Evolutionary conservation across 352 stramenopile genomes (phyloP).

Genomic region (Pythium dissotocum): DNA sequence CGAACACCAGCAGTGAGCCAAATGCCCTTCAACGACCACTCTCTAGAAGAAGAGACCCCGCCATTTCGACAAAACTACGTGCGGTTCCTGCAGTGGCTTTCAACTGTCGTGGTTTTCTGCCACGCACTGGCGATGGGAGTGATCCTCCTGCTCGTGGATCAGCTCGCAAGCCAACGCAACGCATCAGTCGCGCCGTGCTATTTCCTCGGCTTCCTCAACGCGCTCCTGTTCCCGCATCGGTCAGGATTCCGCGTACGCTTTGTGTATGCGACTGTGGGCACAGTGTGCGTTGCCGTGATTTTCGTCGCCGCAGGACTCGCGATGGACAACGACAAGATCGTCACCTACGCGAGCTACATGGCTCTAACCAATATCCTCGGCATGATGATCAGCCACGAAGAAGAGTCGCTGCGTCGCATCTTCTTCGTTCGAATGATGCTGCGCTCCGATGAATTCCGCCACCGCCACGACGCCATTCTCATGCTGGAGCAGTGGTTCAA

Average conservation of each 20-base stretch:
- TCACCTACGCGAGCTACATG: slow-evolving; percentile 36
- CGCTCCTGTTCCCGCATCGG: slow-evolving; percentile 44
- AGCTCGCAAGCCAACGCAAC: slow-evolving; percentile 26
- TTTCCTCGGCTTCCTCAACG: slow-evolving; percentile 46
- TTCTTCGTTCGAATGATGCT: slow-evolving; percentile 50
- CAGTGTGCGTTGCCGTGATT: slow-evolving; percentile 17
- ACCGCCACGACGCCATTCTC: slow-evolving; percentile 33
- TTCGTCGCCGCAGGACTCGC: slow-evolving; percentile 17
- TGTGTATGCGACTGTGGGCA: slow-evolving; percentile 33
- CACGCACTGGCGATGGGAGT: slow-evolving; percentile 38
- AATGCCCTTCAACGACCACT: neutral
- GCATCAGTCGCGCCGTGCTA: slow-evolving; percentile 39
- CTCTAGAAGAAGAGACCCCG: neutral
- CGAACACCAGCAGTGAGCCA: neutral
- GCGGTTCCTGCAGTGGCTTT: slow-evolving; percentile 32
- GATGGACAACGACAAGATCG: slow-evolving; percentile 22
- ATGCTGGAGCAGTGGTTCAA: slow-evolving; percentile 33
- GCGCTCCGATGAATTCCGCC: slow-evolving; percentile 38
- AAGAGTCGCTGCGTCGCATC: slow-evolving; percentile 46
- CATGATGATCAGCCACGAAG: slow-evolving; percentile 49
- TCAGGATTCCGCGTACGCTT: slow-evolving; percentile 48
- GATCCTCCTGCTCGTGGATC: slow-evolving; percentile 40
- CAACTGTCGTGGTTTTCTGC: slow-evolving; percentile 33
- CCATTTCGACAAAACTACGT: slow-evolving; percentile 36
- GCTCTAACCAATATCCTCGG: slow-evolving; percentile 36